Percentiles rank a stretch among this genome's conserved stretches.
These are phyloP conservation scores for Rutstroemia sydowiana DNA, from an alignment of 2,329 filamentous ascomycete genomes.

Conservation along the genomic window DNA sequence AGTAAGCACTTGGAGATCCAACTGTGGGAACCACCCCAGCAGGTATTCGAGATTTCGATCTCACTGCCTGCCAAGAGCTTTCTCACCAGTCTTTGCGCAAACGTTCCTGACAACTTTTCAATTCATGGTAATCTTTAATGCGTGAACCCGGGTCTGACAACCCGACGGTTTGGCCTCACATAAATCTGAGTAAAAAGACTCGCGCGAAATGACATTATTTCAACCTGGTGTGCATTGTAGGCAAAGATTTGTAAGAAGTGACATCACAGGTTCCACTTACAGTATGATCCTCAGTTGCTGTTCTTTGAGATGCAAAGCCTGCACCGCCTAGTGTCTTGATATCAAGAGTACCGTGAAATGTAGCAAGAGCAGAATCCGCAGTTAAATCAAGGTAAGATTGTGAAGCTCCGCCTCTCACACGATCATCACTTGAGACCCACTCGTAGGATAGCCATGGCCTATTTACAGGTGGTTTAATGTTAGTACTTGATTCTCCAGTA, in stretches of 20 bases:
- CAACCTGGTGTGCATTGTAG: neutral
- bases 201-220: neutral
- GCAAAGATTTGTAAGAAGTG: neutral
- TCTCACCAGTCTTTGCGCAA: no score
- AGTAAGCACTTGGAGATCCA: neutral
- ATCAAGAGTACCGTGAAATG: conserved; percentile 62
- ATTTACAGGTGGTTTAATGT: conserved; percentile 5
- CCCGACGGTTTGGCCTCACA: no score
- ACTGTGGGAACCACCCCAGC: neutral
- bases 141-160: no score
- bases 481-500: neutral
- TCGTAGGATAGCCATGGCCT: conserved; percentile 52
- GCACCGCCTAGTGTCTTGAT: conserved; percentile 69
- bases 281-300: conserved; percentile 41
- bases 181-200: neutral
- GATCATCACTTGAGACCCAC: conserved; percentile 68
- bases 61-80: no score
- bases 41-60: neutral
- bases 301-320: conserved; percentile 75
- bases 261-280: neutral
- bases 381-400: conserved; percentile 41
- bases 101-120: no score
- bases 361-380: conserved; percentile 34
- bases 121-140: no score
- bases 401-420: conserved; percentile 68